Conservation (phyloP, 192 early-diverging fungal genomes). For the Kappamyces sp. region DNA sequence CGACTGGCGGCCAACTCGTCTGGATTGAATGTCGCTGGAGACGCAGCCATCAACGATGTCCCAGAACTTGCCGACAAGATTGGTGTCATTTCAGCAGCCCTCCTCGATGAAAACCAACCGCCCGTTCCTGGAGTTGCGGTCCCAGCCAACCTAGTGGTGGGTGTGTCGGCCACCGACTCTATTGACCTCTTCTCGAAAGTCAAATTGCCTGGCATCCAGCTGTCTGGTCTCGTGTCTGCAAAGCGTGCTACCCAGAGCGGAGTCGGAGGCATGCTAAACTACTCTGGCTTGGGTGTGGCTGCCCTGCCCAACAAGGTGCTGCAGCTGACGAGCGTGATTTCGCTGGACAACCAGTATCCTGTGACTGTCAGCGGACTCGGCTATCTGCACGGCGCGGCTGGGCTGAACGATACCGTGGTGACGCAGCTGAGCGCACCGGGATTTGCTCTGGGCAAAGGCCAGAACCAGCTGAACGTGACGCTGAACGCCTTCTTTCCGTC, state of each 20-base stretch:
- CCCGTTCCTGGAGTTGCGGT: slow-evolving; percentile 13
- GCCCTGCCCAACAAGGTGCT: too few species aligned
- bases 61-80: slow-evolving; percentile 19
- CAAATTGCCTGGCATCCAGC: not conserved
- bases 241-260: too few species aligned
- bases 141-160: slow-evolving; percentile 13
- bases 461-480: slow-evolving; percentile 17
- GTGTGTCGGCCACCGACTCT: slow-evolving; percentile 12
- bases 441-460: slow-evolving; percentile 19
- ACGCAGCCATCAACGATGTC: slow-evolving; percentile 16
- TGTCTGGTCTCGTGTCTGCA: too few species aligned
- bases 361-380: slow-evolving; percentile 26
- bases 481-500: slow-evolving; percentile 23
- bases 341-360: slow-evolving; percentile 23
- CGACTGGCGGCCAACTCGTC: not conserved
- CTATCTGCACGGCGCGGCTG: slow-evolving; percentile 14
- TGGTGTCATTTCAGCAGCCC: slow-evolving; percentile 14
- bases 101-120: slow-evolving; percentile 7
- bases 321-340: slow-evolving; percentile 5
- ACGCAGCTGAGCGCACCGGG: slow-evolving; percentile 1
- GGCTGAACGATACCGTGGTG: slow-evolving; percentile 15
- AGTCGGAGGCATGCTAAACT: too few species aligned
- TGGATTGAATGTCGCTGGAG: slow-evolving; percentile 2
- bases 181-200: slow-evolving; percentile 20
- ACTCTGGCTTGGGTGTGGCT: too few species aligned